phyloP scores from a whole-genome alignment of 2,329 filamentous ascomycete species.

The Penicillium sp. region DNA sequence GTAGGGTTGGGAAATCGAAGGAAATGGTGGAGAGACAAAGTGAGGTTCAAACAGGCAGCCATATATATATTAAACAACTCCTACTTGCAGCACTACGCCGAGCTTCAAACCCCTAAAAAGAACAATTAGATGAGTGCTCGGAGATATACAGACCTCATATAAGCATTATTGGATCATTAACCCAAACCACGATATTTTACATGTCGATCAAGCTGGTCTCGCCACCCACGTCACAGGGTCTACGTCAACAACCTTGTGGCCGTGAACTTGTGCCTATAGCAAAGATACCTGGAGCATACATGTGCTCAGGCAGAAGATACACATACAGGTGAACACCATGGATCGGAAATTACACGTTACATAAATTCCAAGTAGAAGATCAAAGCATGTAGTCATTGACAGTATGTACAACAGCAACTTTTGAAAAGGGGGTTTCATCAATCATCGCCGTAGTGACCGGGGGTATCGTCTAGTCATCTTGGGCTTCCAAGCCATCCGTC shows the following conservation, averaged over 20 bases:
- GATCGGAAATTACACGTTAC: neutral
- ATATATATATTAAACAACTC: conserved; percentile 2
- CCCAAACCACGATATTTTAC: neutral
- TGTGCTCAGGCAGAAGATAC: no score
- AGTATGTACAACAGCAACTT: conserved; percentile 31
- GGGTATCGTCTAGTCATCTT: conserved; percentile 37
- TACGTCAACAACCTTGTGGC: neutral
- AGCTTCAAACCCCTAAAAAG: neutral
- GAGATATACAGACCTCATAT: neutral
- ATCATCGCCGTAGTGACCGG: conserved; percentile 30
- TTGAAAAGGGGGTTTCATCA: conserved; percentile 28
- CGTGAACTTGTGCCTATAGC: no score
- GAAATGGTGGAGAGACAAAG: neutral
- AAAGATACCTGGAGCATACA: no score
- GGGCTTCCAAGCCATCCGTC: conserved; percentile 26
- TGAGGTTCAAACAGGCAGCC: conserved; percentile 14
- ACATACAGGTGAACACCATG: no score
- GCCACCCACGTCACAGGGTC: conserved; percentile 15
- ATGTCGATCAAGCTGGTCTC: neutral
- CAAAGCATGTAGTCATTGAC: conserved; percentile 20
- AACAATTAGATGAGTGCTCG: neutral
- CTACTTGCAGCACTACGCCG: neutral
- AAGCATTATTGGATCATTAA: neutral
- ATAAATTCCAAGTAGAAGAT: neutral
- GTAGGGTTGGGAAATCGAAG: neutral